phyloP scores from a whole-genome alignment of 805 yeast genomes.

The Danielia reshetovae region DNA sequence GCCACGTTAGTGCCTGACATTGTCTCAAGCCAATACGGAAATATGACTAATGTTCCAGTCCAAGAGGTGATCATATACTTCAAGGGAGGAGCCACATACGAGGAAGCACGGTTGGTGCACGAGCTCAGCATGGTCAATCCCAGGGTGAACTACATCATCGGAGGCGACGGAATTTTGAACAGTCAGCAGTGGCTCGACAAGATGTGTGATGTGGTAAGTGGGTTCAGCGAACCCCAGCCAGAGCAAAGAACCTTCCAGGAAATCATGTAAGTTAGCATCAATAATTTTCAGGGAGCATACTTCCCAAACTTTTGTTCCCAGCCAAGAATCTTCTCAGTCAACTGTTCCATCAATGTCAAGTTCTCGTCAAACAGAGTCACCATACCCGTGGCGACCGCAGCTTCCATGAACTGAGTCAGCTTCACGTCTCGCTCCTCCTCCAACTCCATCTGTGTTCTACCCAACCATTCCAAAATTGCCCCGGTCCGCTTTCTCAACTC shows the following conservation, averaged over 20 bases:
- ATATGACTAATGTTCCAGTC: conserved; percentile 23
- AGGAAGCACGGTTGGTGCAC: conserved; percentile 80
- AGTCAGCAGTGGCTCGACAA: conserved; percentile 31
- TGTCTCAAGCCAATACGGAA: conserved; percentile 25
- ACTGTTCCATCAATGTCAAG: conserved; percentile 60
- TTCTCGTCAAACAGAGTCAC: conserved; percentile 47
- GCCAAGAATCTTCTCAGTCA: conserved; percentile 62
- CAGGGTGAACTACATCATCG: conserved; percentile 67
- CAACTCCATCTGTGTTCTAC: conserved; percentile 80
- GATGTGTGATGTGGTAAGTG: conserved; percentile 29
- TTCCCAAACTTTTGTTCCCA: conserved; percentile 80
- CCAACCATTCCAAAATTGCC: conserved; percentile 87
- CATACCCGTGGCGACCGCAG: conserved; percentile 6
- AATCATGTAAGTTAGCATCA: conserved; percentile 16
- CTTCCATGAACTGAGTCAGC: conserved; percentile 8
- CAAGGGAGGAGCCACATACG: conserved; percentile 89
- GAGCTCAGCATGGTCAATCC: conserved; percentile 58
- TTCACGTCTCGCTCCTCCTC: conserved; percentile 48
- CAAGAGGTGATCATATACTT: conserved; percentile 70
- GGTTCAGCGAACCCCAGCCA: conserved; percentile 20
- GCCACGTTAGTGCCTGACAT: conserved; percentile 39
- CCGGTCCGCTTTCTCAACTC: conserved; percentile 88
- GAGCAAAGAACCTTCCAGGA: conserved; percentile 37
- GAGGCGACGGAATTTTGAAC: conserved; percentile 51
- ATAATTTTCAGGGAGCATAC: conserved; percentile 41